Evolutionary conservation across 345 rosid species (phyloP).

Genomic region (Euphorbia peplus): DNA sequence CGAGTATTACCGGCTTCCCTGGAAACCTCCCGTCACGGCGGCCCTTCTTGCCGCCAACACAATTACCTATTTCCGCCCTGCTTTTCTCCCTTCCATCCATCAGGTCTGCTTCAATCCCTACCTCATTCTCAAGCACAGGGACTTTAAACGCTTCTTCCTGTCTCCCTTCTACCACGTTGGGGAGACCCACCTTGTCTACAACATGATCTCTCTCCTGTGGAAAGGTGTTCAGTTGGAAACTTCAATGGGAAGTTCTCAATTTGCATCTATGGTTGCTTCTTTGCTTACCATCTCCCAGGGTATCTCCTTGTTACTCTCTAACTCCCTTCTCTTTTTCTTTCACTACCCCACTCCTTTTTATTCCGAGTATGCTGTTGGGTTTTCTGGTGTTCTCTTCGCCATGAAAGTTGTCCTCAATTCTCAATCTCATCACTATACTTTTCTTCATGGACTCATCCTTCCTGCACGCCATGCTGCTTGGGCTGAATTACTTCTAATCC

Average conservation of each 20-base stretch:
- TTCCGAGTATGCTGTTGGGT: slow-evolving; percentile 69
- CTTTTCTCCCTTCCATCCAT: slow-evolving; percentile 66
- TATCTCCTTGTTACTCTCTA: slow-evolving; percentile 65
- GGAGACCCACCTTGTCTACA: slow-evolving; percentile 81
- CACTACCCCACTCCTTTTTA: slow-evolving; percentile 59
- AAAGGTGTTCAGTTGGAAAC: slow-evolving; percentile 86
- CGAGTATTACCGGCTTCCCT: slow-evolving; percentile 70
- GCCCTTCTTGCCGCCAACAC: slow-evolving; percentile 76
- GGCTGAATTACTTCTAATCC: slow-evolving; percentile 89
- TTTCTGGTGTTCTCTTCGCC: slow-evolving; percentile 91
- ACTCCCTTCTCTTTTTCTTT: slow-evolving; percentile 56
- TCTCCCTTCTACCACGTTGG: slow-evolving; percentile 82
- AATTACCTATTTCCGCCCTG: slow-evolving; percentile 67
- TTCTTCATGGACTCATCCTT: slow-evolving; percentile 64
- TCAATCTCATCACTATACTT: slow-evolving; percentile 51
- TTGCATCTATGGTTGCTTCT: slow-evolving; percentile 67
- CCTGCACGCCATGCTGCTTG: slow-evolving; percentile 86
- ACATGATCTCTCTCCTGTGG: slow-evolving; percentile 93
- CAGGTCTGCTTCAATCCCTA: slow-evolving; percentile 82
- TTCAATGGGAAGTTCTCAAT: slow-evolving; percentile 82
- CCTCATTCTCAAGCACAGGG: slow-evolving; percentile 80
- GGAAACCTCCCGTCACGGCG: slow-evolving; percentile 94
- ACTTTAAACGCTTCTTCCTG: slow-evolving; percentile 69
- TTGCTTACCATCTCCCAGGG: slow-evolving; percentile 88
- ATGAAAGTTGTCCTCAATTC: slow-evolving; percentile 92